A percentile compares a stretch with the other conserved stretches of the same genome.
phyloP scores from a whole-genome alignment of 2,329 filamentous ascomycete genomes.

The Cylindrodendrum hubeiense region DNA sequence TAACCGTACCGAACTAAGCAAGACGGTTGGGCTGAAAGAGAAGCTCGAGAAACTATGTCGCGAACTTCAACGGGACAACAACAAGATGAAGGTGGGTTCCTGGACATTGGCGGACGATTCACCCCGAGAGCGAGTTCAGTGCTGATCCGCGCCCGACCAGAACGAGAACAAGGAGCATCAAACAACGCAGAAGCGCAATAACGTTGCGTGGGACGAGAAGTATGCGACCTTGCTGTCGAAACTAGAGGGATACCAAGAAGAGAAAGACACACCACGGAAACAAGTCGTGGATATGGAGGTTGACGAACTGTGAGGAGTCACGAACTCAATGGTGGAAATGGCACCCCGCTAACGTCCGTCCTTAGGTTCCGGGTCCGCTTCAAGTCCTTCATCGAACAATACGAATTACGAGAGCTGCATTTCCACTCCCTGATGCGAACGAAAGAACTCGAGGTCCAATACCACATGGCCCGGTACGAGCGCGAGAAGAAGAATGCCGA shows the following conservation, averaged over 20 bases:
- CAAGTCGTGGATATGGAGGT: conserved; percentile 87
- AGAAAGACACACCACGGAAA: conserved; percentile 85
- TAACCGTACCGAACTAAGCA: conserved; percentile 87
- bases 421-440: conserved; percentile 92
- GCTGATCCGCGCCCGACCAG: conserved; percentile 57
- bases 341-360: conserved; percentile 22
- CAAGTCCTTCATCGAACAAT: conserved; percentile 96
- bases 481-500: conserved; percentile 91
- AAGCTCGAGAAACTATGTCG: conserved; percentile 97
- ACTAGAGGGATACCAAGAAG: conserved; percentile 88
- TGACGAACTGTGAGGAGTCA: conserved; percentile 81
- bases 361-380: conserved; percentile 84
- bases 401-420: conserved; percentile 93
- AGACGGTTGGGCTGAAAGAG: conserved; percentile 91
- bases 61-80: conserved; percentile 96
- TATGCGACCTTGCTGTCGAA: conserved; percentile 85
- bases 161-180: conserved; percentile 94
- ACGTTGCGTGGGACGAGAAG: conserved; percentile 86
- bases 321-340: neutral
- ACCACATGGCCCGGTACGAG: conserved; percentile 88
- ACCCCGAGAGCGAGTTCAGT: neutral
- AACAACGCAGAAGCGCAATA: conserved; percentile 85
- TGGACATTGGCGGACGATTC: neutral
- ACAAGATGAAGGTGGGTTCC: conserved; percentile 87
- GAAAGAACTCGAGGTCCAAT: conserved; percentile 96